A percentile compares a stretch with the other conserved stretches of the same genome.
These are phyloP conservation scores for Fraxinus dipetala DNA, from an alignment of 305 asterid genomes.

Conservation along the genomic window DNA sequence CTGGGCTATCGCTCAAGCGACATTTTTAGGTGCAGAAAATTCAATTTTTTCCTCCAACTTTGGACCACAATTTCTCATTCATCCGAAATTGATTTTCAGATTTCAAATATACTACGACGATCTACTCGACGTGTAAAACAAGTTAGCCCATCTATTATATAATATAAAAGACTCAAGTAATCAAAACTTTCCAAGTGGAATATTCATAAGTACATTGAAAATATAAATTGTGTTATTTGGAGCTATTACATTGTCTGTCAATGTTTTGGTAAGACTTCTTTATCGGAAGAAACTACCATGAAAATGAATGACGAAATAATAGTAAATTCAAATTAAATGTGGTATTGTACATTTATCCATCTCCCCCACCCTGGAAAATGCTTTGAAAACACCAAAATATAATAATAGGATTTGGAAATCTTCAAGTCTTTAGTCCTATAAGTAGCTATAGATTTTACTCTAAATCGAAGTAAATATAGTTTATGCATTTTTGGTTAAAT, in stretches of 20 bases:
- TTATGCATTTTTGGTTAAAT: not conserved
- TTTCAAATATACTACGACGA: too few species aligned
- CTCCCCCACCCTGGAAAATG: not conserved
- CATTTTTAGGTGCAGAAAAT: too few species aligned
- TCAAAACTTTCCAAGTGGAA: not conserved
- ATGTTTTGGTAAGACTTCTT: too few species aligned
- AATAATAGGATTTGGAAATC: not conserved
- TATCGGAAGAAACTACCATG: not conserved
- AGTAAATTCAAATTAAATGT: not conserved
- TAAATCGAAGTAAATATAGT: not conserved
- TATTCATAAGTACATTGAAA: not conserved
- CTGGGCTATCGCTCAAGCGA: too few species aligned
- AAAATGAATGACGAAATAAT: not conserved
- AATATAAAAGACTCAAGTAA: conserved; percentile 18
- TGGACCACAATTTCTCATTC: too few species aligned
- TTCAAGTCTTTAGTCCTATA: not conserved
- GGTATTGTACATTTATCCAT: not conserved
- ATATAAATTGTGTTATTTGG: not conserved
- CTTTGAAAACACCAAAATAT: not conserved
- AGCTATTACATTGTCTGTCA: too few species aligned
- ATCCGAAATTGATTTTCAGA: too few species aligned
- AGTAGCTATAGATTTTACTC: not conserved
- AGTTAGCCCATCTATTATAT: not conserved
- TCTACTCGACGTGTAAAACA: too few species aligned
- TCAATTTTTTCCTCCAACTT: too few species aligned